Evolutionary conservation across 805 yeast genomes (phyloP).

Genomic region (Ogataea pilisensis): DNA sequence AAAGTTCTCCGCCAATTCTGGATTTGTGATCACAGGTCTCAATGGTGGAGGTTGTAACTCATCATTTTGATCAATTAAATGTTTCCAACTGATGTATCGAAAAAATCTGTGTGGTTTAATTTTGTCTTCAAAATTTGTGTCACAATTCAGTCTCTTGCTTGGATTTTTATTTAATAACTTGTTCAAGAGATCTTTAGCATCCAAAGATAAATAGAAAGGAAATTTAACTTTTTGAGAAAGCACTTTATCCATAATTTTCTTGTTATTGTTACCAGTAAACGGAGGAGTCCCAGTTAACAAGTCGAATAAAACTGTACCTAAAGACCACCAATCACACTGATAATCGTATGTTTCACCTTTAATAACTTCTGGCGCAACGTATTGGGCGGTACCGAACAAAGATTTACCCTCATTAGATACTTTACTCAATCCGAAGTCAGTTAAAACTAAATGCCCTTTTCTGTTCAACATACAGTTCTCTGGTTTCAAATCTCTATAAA

Average conservation of each 20-base stretch:
- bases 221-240: slow-evolving; percentile 58
- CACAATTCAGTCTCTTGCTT: slow-evolving; percentile 56
- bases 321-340: slow-evolving; percentile 88
- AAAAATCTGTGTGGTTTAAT: slow-evolving; percentile 70
- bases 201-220: slow-evolving; percentile 74
- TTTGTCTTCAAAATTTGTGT: slow-evolving; percentile 42
- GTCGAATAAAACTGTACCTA: slow-evolving; percentile 79
- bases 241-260: slow-evolving; percentile 71
- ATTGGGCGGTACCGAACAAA: slow-evolving; percentile 74
- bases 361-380: slow-evolving; percentile 87
- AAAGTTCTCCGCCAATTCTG: slow-evolving; percentile 80
- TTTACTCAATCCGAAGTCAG: slow-evolving; percentile 80
- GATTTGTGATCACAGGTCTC: slow-evolving; percentile 76
- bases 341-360: slow-evolving; percentile 74
- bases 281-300: slow-evolving; percentile 86
- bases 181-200: slow-evolving; percentile 70
- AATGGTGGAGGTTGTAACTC: slow-evolving; percentile 74
- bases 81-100: slow-evolving; percentile 69
- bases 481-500: slow-evolving; percentile 85
- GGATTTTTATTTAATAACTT: slow-evolving; percentile 70
- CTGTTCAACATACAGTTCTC: slow-evolving; percentile 80
- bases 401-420: slow-evolving; percentile 45
- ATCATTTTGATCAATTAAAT: slow-evolving; percentile 45
- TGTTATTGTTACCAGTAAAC: slow-evolving; percentile 77
- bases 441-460: slow-evolving; percentile 74